Evolutionary conservation across 306 rosid species (phyloP), one percentile per base, ranked within the genome.

Genomic region (Hylodesmum podocarpum): DNA sequence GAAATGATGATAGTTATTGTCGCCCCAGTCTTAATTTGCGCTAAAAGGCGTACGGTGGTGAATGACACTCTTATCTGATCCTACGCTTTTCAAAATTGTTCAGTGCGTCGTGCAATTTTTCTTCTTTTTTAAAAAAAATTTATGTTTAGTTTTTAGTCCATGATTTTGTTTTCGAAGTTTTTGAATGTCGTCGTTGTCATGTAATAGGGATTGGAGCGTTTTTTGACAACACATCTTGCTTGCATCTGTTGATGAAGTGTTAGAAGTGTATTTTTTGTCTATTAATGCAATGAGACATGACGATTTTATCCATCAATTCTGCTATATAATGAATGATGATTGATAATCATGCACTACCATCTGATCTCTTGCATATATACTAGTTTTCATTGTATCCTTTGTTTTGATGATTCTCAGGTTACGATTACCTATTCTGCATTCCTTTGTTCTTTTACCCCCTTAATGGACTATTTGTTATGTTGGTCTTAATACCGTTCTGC

Each of bases 11-110:
- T 80, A n/a, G 47, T 4, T 4, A 0, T 85, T 89, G 94, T 91
- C 90, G 91, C 96, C 97, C 96, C 93, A 91, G 92, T 87, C 98
- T 93, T 88, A 90, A 78, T 62, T 82, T 90, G 87, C 89, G 86
- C 84, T 68, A 25, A 1, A 9, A 0, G 63, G 84, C 92, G 96
- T 76, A 85, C 73, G 39, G 49, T 94, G 96, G 96, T 91, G 96
- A 90, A 4, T 72, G 96, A 87, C 96, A 25, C 39, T n/a, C 19
- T 15, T 58, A 82, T 85, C 94, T 90, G 94, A 92, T 90, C 84
- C 87, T 28, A 4, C 0, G 12, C 0, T 40, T 36, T 39, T 22
- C 13, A 40, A 8, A n/a, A 43, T 5, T 21, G 4, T 50, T 50
- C 7, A n/a, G 44, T 47, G 3, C 2, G 54, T 4, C n/a, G 0